These are phyloP conservation scores for Sergeia podlipaevii DNA, from an alignment of 208 protist genomes.

Conservation along the genomic window DNA sequence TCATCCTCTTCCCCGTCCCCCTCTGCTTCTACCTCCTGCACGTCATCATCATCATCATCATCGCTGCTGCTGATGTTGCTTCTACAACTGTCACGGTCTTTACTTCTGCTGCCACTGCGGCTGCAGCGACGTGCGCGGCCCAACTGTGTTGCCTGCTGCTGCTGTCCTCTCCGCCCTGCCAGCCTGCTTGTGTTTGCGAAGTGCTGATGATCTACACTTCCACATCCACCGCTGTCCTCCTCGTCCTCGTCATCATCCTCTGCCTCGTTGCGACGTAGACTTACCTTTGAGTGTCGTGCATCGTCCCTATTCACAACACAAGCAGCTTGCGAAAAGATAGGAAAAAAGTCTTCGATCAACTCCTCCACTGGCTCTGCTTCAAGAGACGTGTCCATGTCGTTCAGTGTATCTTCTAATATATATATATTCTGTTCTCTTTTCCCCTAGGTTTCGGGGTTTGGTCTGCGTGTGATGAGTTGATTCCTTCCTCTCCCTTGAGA, in stretches of 20 bases:
- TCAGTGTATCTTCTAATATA: too few relatives aligned
- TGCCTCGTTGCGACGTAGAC: constrained; percentile 6
- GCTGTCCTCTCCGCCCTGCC: too few relatives aligned
- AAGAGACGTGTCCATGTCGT: too few relatives aligned
- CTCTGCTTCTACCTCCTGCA: too few relatives aligned
- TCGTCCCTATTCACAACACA: constrained; percentile 18
- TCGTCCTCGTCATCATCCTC: constrained; percentile 13
- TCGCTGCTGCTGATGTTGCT: not conserved
- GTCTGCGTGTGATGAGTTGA: too few relatives aligned
- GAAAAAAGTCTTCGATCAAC: constrained; percentile 28
- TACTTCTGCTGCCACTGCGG: not conserved
- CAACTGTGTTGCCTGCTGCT: too few relatives aligned
- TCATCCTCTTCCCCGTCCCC: too few relatives aligned
- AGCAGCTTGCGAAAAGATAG: constrained; percentile 13
- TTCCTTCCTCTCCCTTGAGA: too few relatives aligned
- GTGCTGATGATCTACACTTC: not conserved
- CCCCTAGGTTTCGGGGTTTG: too few relatives aligned
- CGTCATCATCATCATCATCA: constrained; percentile 4
- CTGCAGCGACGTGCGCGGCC: too few relatives aligned
- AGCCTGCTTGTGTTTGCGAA: too few relatives aligned
- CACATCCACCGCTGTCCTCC: not conserved
- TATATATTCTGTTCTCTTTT: too few relatives aligned
- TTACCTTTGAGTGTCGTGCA: constrained; percentile 29
- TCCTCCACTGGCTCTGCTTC: constrained; percentile 11
- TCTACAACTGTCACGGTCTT: not conserved